A percentile compares a stretch with the other conserved stretches of the same genome.
phyloP scores from a whole-genome alignment of 148 eudicot species.

The Rheum nobile region DNA sequence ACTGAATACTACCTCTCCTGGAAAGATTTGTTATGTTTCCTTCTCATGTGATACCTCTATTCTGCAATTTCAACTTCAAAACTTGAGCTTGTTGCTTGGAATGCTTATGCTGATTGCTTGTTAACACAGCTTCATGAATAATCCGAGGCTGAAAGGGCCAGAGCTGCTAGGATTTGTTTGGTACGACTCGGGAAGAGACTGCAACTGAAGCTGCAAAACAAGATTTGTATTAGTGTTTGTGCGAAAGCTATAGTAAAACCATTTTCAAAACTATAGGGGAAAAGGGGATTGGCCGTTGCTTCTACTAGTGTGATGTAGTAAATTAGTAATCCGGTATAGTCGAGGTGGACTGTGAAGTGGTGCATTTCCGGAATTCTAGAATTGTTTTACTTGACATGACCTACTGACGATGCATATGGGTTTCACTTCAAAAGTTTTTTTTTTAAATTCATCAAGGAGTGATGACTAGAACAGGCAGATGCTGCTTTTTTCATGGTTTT shows the following conservation, averaged over 20 bases:
- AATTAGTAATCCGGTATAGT: not conserved
- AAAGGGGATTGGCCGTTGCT: no score
- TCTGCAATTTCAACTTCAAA: not conserved
- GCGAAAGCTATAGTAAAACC: not conserved
- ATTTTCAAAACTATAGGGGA: not conserved
- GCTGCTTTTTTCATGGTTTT: no score
- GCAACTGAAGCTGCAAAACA: slow-evolving; percentile 24
- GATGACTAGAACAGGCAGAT: no score
- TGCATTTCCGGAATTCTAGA: no score
- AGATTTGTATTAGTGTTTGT: not conserved
- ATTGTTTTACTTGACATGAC: no score
- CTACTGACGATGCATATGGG: no score
- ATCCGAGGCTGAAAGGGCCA: slow-evolving; percentile 70
- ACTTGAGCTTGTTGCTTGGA: not conserved
- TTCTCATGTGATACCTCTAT: not conserved
- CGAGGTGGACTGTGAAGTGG: no score
- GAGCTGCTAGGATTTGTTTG: slow-evolving; percentile 63
- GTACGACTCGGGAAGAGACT: slow-evolving; percentile 43
- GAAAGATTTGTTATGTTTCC: no score
- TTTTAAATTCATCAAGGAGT: no score
- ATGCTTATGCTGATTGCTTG: not conserved
- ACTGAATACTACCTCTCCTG: not conserved
- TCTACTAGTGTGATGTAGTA: not conserved
- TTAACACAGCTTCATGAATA: slow-evolving; percentile 49
- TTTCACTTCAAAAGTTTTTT: no score